A percentile compares a stretch with the other conserved stretches of the same genome.
phyloP scores from a whole-genome alignment of 2,329 filamentous ascomycete genomes.

The Aureobasidium sp. region DNA sequence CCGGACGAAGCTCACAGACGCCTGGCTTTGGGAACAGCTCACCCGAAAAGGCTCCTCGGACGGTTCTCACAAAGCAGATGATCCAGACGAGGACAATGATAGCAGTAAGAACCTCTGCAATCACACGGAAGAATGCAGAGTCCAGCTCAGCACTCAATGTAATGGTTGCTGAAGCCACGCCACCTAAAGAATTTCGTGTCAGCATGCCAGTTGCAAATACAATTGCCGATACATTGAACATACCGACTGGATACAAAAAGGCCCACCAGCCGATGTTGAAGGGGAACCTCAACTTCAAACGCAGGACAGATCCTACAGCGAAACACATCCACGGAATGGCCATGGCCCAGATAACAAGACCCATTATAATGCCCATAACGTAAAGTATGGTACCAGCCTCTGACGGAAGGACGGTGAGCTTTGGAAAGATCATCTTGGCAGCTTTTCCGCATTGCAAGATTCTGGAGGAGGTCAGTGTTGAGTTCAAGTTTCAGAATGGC shows the following conservation, averaged over 20 bases:
- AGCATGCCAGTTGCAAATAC: neutral
- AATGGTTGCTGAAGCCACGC: conserved; percentile 5
- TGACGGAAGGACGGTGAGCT: conserved; percentile 29
- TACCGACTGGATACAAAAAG: conserved; percentile 45
- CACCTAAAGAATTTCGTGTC: neutral
- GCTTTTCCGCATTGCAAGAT: conserved; percentile 43
- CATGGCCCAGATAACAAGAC: conserved; percentile 48
- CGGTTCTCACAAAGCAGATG: conserved; percentile 42
- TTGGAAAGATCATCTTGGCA: conserved; percentile 31
- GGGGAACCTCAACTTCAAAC: conserved; percentile 35
- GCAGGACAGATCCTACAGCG: conserved; percentile 41
- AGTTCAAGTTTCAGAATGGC: neutral
- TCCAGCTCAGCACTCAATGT: conserved; percentile 37
- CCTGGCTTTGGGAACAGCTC: conserved; percentile 48
- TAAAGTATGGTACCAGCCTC: conserved; percentile 48
- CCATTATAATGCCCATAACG: conserved; percentile 43
- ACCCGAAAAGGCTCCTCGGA: conserved; percentile 39
- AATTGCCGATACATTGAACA: neutral
- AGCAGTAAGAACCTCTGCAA: conserved; percentile 39
- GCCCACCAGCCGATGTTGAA: conserved; percentile 59
- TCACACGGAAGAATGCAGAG: conserved; percentile 46
- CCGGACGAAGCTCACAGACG: conserved; percentile 13
- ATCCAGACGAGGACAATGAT: conserved; percentile 48
- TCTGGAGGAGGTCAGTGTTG: conserved; percentile 17
- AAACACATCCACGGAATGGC: conserved; percentile 46